Conservation (phyloP, 805 yeast species). For the Candida jianshihensis region DNA sequence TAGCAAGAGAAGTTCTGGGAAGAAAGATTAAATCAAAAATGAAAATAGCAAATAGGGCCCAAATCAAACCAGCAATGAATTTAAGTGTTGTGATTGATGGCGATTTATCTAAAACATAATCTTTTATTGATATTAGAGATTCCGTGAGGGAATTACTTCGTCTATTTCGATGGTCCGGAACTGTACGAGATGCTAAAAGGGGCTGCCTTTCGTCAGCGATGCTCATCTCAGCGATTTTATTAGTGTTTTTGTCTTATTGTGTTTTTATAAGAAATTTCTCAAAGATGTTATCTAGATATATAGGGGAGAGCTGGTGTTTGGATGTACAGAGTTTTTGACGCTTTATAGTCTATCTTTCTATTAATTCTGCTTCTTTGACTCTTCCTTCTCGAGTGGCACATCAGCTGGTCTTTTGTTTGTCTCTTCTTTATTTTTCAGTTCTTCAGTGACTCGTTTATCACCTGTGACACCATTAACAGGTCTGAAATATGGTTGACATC, state of each 20-base stretch:
- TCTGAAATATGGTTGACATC: constrained; percentile 93
- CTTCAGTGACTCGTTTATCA: constrained; percentile 31
- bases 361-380: constrained; percentile 10
- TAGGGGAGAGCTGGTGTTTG: constrained; percentile 7
- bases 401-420: constrained; percentile 21
- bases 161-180: too few species aligned
- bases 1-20: constrained; percentile 75
- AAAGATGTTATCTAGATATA: too few species aligned
- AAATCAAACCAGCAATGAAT: constrained; percentile 16
- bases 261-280: not conserved
- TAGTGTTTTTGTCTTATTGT: not conserved
- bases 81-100: constrained; percentile 16
- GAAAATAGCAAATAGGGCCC: constrained; percentile 20
- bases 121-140: constrained; percentile 6
- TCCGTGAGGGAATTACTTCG: constrained; percentile 1
- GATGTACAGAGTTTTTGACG: too few species aligned
- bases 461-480: constrained; percentile 73
- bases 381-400: constrained; percentile 12
- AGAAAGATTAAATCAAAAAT: constrained; percentile 61
- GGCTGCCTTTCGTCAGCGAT: not conserved
- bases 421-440: constrained; percentile 12
- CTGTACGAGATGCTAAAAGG: not conserved
- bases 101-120: constrained; percentile 13
- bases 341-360: not conserved
- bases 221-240: too few species aligned